phyloP scores from a whole-genome alignment of 306 rosid species.

The Potentilla sterilis region DNA sequence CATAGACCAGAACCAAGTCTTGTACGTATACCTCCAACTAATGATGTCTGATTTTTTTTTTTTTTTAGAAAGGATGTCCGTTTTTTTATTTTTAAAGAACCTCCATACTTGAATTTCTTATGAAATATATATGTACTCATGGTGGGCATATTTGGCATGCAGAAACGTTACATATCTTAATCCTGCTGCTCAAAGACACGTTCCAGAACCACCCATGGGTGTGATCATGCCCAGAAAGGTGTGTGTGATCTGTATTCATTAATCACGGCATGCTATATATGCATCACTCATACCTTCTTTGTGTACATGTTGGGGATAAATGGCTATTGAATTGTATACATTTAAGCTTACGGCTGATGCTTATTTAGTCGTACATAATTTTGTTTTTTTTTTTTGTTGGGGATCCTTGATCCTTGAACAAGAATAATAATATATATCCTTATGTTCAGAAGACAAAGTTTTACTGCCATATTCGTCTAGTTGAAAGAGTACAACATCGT shows the following conservation, averaged over 20 bases:
- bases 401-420: not conserved
- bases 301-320: not conserved
- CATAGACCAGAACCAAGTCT: conserved; percentile 61
- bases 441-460: not conserved
- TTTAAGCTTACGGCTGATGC: conserved; percentile 5
- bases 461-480: not conserved
- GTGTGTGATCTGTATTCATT: conserved; percentile 15
- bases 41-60: not conserved
- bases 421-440: too few relatives aligned
- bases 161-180: conserved; percentile 72
- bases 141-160: conserved; percentile 39
- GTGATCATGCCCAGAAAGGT: conserved; percentile 80
- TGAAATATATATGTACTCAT: conserved; percentile 15
- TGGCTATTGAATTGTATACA: not conserved
- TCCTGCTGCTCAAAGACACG: conserved; percentile 56
- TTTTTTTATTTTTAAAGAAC: conserved; percentile 2
- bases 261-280: not conserved
- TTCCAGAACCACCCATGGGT: conserved; percentile 68
- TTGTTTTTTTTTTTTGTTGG: too few relatives aligned
- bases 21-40: conserved; percentile 54
- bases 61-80: too few relatives aligned
- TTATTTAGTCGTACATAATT: too few relatives aligned
- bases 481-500: not conserved
- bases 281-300: not conserved
- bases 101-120: not conserved